phyloP scores from a whole-genome alignment of 768 basidiomycete species.

The Russula vinacea region DNA sequence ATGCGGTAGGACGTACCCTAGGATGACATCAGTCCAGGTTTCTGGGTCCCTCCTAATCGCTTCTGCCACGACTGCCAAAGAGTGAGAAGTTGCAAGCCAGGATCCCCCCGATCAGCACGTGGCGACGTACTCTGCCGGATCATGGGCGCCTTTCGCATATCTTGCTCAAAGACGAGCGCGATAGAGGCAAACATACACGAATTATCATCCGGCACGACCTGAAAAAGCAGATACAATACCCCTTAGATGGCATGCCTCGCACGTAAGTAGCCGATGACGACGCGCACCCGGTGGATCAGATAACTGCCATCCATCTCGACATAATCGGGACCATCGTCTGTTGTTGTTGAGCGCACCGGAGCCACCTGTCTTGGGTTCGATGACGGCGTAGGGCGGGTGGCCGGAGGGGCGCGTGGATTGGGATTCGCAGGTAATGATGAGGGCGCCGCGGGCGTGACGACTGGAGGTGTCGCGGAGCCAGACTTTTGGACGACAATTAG shows the following conservation, averaged over 20 bases:
- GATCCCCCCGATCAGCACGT: background rate
- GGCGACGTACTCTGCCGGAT: slow-evolving; percentile 66
- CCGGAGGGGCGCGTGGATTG: slow-evolving; percentile 32
- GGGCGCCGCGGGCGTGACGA: slow-evolving; percentile 16
- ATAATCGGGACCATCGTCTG: slow-evolving; percentile 47
- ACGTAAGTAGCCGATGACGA: slow-evolving; percentile 25
- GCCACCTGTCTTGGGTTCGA: slow-evolving; percentile 29
- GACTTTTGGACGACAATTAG: slow-evolving; percentile 64
- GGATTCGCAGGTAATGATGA: slow-evolving; percentile 9
- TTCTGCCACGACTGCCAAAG: slow-evolving; percentile 70
- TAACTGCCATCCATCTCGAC: slow-evolving; percentile 62
- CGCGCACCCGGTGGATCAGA: slow-evolving; percentile 66
- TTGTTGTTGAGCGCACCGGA: slow-evolving; percentile 29
- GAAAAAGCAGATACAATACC: slow-evolving; percentile 12
- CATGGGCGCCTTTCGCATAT: slow-evolving; percentile 61
- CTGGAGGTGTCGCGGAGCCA: slow-evolving; percentile 31
- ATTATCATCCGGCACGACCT: slow-evolving; percentile 97
- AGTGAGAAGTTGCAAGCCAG: background rate
- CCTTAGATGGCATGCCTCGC: background rate
- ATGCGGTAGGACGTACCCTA: slow-evolving; percentile 56
- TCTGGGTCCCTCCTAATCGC: slow-evolving; percentile 69
- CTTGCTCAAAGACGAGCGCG: slow-evolving; percentile 82
- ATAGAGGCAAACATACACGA: slow-evolving; percentile 90
- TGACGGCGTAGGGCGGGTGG: slow-evolving; percentile 29
- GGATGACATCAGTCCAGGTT: slow-evolving; percentile 79